Evolutionary conservation across 805 yeast species (phyloP), one percentile per base, ranked within the genome.

Genomic region (Yarrowia sp.): DNA sequence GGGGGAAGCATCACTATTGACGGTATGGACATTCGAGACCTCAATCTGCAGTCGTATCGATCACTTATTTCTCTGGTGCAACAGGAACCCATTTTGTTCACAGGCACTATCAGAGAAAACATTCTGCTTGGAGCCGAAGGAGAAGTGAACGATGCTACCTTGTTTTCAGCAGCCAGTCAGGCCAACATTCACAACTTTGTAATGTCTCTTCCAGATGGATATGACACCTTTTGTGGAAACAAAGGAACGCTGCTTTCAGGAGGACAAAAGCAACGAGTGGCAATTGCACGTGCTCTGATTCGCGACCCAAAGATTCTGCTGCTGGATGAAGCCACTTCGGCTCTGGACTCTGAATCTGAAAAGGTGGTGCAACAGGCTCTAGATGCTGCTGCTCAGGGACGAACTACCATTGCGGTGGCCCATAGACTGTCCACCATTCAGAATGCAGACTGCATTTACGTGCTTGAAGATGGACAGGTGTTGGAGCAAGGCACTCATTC

Each of bases 391-490:
- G 89, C 91, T 67, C 69, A 77, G 41, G 81, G 86, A 43, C 86
- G 96, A 71, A 90, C 96, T 2, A 87, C 91, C 41, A 78, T 90
- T 69, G 90, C 96, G 69, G 89, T 90, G 74, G 96, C 96, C 4
- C 96, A 90, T 76, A 79, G 96, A 69, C 79, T 90, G 76, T 83
- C 85, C 66, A 87, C 92, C 0, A 88, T 88, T 67, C 79, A 80
- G 66, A 81, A 82, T 67, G 86, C 96, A 0, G 82, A 84, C 64
- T 78, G 79, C 61, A 87, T 90, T 35, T 82, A 82, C 62, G 84
- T 88, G 65, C 75, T 90, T 66, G 81, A 82, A 56, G 75, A 79
- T 51, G 96, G 96, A 24, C 74, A 75, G 56, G 83, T 90, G 54
- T 75, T 79, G 4, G 96, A 90, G 71, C 70, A 77, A 11, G 89